phyloP scores from a whole-genome alignment of 345 rosid species.

The Draba incana region DNA sequence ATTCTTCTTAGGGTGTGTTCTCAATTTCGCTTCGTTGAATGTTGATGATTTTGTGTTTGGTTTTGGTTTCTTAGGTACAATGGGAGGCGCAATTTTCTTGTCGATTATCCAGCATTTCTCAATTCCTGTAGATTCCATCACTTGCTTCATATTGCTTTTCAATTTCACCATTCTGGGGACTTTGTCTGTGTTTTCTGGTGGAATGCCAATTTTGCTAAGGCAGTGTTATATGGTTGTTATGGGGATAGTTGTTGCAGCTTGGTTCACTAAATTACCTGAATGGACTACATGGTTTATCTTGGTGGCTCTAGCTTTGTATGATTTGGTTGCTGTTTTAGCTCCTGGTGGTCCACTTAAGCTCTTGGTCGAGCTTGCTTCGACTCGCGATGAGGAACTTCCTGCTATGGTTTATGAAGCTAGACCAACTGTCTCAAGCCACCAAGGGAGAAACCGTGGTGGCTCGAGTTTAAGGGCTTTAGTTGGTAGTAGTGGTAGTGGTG shows the following conservation, averaged over 20 bases:
- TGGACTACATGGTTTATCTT: constrained; percentile 96
- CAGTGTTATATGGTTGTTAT: constrained; percentile 87
- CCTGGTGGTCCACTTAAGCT: constrained; percentile 98
- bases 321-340: constrained; percentile 88
- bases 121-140: constrained; percentile 79
- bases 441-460: constrained; percentile 45
- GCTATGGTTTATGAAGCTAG: constrained; percentile 96
- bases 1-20: constrained; percentile 20
- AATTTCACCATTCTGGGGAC: constrained; percentile 90
- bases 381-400: constrained; percentile 90
- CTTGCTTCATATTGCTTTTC: constrained; percentile 68
- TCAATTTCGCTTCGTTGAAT: neutral
- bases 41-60: constrained; percentile 6
- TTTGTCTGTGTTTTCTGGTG: constrained; percentile 75
- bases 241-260: constrained; percentile 89
- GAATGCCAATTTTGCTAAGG: constrained; percentile 72
- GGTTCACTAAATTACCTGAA: constrained; percentile 94
- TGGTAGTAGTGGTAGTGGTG: constrained; percentile 42
- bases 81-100: constrained; percentile 91
- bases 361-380: constrained; percentile 87
- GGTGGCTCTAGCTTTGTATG: constrained; percentile 90
- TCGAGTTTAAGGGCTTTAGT: constrained; percentile 63
- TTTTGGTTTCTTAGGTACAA: constrained; percentile 51
- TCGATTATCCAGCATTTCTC: constrained; percentile 82
- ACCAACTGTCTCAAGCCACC: constrained; percentile 59